Evolutionary conservation across 2,329 filamentous ascomycete genomes (phyloP), one percentile per base, ranked within the genome.

Genomic region (Penicillium rolfsii): DNA sequence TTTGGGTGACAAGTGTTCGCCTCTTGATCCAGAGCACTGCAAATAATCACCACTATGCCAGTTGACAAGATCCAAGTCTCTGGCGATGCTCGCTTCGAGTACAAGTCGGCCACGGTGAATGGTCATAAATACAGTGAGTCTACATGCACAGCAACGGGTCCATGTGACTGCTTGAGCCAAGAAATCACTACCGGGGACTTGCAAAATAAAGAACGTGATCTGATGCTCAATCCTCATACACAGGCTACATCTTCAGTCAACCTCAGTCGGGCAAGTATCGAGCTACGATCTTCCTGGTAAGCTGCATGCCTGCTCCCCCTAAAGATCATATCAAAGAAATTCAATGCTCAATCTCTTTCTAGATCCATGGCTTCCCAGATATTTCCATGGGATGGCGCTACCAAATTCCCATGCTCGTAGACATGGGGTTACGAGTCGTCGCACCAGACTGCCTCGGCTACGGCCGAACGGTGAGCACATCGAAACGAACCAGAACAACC

Each of bases 401-500:
- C 77, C 93, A 97, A 77, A 90, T 97, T 61, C 93, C 93, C 0
- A 78, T 87, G 68, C 83, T 98, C 24, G 77, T 90, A 36, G 83
- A 87, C 5, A 81, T 91, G 59, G 89, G 89, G 24, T 85, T 94
- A 66, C 86, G 90, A 58, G 91, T 97, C 57, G 86, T 98, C 26
- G 91, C 87, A 11, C 90, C 92, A 0, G 92, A 97, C 77, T 89
- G 93, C 82, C 84, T 96, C 69, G 94, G 94, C 64, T 98, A 95
- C 74, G 91, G 90, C 28, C 84, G 86, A 60, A 95, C 91, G 28
- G 89, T 85, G 74, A 63, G 73, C 22, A 36, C 49, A 28, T 28
- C 57, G 35, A 48, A 16, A 4, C 5, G 16, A 12, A 38, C 3
- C 26, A 24, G 28, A 4, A 1, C 12, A 22, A 5, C 11, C 4